Evolutionary conservation across 2,329 filamentous ascomycete species (phyloP).

Genomic region (Hysterium pulicare): DNA sequence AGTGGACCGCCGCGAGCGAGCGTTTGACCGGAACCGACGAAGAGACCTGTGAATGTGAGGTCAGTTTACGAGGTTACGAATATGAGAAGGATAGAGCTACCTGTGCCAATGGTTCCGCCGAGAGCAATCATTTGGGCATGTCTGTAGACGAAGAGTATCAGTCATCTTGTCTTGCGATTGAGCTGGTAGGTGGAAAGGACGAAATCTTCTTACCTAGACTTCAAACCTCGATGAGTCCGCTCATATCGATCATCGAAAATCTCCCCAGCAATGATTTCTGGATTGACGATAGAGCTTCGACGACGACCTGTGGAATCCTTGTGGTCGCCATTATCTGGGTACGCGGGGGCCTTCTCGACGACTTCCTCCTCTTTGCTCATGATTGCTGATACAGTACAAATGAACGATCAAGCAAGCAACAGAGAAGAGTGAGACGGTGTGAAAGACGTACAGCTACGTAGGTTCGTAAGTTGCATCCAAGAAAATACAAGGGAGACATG

Average conservation of each 20-base stretch:
- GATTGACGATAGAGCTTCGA: constrained; percentile 20
- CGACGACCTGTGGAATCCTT: constrained; percentile 8
- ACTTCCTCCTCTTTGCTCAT: neutral
- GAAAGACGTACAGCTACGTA: neutral
- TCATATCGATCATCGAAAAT: constrained; percentile 34
- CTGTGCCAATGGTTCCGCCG: constrained; percentile 25
- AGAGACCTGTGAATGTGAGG: no score
- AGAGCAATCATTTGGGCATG: constrained; percentile 36
- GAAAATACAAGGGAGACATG: neutral
- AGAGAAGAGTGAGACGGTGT: neutral
- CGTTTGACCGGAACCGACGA: constrained; percentile 40
- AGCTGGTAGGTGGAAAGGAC: neutral
- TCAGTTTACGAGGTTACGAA: no score
- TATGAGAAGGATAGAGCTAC: no score
- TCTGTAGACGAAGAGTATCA: constrained; percentile 6
- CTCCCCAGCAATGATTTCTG: constrained; percentile 25
- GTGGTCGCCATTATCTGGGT: neutral
- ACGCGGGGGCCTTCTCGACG: neutral
- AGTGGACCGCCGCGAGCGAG: constrained; percentile 42
- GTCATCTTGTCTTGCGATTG: neutral
- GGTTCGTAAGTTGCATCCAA: neutral
- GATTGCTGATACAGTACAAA: neutral
- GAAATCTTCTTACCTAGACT: constrained; percentile 24
- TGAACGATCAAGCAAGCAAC: neutral
- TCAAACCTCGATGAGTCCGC: constrained; percentile 39